Conservation (phyloP, 495 filamentous ascomycete genomes). For the Hyaloscypha bicolor region DNA sequence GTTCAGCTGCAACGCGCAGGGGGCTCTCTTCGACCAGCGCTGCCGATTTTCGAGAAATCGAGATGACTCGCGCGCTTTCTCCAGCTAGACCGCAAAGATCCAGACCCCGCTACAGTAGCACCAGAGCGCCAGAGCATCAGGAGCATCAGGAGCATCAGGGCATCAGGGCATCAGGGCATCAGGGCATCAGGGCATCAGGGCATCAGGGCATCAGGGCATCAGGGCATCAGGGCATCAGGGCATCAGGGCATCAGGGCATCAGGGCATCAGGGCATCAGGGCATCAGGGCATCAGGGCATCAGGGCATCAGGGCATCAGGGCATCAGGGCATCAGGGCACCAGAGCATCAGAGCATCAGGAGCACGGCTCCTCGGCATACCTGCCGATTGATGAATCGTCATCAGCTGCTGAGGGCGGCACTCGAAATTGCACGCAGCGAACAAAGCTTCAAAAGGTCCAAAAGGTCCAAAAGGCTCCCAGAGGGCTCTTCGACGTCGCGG, state of each 20-base stretch:
- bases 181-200: not conserved
- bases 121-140: no score
- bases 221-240: not conserved
- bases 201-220: no score
- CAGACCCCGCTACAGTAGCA: not conserved
- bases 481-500: not conserved
- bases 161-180: not conserved
- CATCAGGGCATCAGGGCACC: not conserved
- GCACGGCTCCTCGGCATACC: slow-evolving; percentile 18
- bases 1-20: no score
- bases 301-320: no score
- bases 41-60: not conserved
- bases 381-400: slow-evolving; percentile 17
- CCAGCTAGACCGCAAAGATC: not conserved
- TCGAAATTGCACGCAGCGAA: not conserved
- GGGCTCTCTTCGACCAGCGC: not conserved
- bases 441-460: no score
- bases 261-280: no score
- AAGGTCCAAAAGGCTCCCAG: no score
- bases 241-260: not conserved
- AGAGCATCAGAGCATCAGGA: no score
- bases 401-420: slow-evolving; percentile 17
- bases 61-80: not conserved
- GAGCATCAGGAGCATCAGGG: no score
- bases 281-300: not conserved